These are phyloP conservation scores for Trichaptum fuscoviolaceum DNA, from an alignment of 768 basidiomycete genomes.

Conservation along the genomic window DNA sequence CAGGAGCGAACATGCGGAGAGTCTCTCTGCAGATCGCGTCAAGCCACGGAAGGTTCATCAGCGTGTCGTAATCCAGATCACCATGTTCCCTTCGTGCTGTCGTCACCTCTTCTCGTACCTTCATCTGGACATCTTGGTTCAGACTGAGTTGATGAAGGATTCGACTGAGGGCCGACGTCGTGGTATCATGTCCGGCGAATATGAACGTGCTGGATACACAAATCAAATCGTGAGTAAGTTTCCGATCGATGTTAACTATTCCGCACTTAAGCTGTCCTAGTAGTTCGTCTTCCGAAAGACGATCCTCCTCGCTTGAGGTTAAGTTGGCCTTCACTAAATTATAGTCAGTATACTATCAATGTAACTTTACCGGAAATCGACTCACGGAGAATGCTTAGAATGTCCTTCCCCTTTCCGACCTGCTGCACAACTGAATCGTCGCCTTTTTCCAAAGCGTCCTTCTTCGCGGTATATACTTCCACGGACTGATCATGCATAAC, in stretches of 20 bases:
- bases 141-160: conserved; percentile 20
- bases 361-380: neutral
- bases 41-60: conserved; percentile 27
- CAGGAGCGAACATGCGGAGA: conserved; percentile 22
- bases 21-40: conserved; percentile 32
- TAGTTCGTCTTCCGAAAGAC: conserved; percentile 18
- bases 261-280: conserved; percentile 14
- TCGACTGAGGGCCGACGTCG: conserved; percentile 19
- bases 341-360: neutral
- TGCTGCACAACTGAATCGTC: neutral
- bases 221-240: conserved; percentile 1
- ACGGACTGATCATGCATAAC: neutral
- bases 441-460: neutral
- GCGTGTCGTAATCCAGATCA: conserved; percentile 25
- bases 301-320: conserved; percentile 10
- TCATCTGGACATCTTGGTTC: conserved; percentile 30
- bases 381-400: conserved; percentile 3
- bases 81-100: conserved; percentile 14
- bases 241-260: neutral
- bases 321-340: conserved; percentile 19
- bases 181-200: conserved; percentile 24
- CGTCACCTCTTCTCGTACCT: conserved; percentile 19
- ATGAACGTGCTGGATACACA: conserved; percentile 18
- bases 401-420: conserved; percentile 4
- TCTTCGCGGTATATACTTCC: neutral